Evolutionary conservation across 129 eudicot genomes (phyloP), one percentile per base, ranked within the genome.

Genomic region (Artemisia argyi): DNA sequence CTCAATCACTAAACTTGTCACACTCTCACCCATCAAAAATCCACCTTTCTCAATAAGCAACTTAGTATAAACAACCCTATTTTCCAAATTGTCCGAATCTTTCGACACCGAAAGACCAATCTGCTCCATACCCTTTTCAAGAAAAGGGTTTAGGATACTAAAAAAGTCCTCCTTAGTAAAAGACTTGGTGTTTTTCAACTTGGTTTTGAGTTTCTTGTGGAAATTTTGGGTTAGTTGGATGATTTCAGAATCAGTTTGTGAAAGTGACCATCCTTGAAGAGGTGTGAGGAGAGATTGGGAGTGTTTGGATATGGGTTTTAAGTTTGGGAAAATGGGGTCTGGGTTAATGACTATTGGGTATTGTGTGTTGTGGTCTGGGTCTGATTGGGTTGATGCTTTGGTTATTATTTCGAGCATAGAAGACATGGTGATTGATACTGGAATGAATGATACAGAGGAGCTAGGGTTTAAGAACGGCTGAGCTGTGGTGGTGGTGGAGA

Each of bases 301-400:
- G 16, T 44, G 16, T 19, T 74, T 64, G 12, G 12, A 15, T 48
- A 73, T 63, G 2, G 63, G 39, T 66, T 65, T 81, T 18, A 92
- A 65, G 2, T 14, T 66, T 39, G 56, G 71, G n/a, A 92, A 50
- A 66, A 82, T 67, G 6, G 88, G 81, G 69, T 88, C 82, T 2
- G 97, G 73, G 50, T 86, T 85, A 12, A 89, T 72, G 6, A 79
- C 69, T 63, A 89, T 71, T 1, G 98, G 91, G 72, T 81, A 81
- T 14, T 85, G 78, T 16, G 74, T 0, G 26, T 24, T 24, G 26
- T 24, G 2, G 1, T 24, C 26, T 24, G 26, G 62, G 42, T 80
- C 58, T 15, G 74, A 42, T 55, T 59, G 39, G 20, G 85, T 58
- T 7, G 95, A 80, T 61, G 88, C 88, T 74, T 78, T 83, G 46